Percentiles rank a stretch among this genome's conserved stretches.
Evolutionary conservation across 73 alveolate species (phyloP).

Genomic region (Effrenium voratum): DNA sequence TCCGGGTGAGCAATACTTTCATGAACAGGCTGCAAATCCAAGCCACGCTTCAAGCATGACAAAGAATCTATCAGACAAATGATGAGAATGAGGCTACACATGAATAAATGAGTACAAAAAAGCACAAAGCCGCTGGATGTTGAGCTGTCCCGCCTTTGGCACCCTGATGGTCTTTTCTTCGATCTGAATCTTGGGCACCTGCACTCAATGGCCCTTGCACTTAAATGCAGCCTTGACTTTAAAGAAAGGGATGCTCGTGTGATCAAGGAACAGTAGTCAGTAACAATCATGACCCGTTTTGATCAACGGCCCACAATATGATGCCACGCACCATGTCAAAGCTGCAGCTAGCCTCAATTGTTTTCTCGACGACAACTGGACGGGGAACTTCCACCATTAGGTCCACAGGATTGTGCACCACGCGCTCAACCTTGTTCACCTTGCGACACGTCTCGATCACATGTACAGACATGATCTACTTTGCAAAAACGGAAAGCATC

Average conservation of each 20-base stretch:
- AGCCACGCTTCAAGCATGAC: too few relatives aligned
- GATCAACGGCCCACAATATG: too few relatives aligned
- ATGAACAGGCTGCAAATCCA: too few relatives aligned
- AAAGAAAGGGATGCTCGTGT: neutral
- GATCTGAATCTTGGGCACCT: constrained; percentile 55
- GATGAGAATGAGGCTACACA: neutral
- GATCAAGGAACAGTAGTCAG: too few relatives aligned
- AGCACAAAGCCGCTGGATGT: neutral
- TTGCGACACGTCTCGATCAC: too few relatives aligned
- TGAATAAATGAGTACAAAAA: neutral
- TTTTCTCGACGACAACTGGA: constrained; percentile 49
- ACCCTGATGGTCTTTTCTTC: constrained; percentile 29
- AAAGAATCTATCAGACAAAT: neutral
- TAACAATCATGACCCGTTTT: too few relatives aligned
- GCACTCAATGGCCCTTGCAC: neutral
- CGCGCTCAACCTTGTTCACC: constrained; percentile 44
- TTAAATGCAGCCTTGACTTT: neutral
- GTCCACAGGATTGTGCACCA: constrained; percentile 64
- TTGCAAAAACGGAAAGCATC: too few relatives aligned
- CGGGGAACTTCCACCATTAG: constrained; percentile 65
- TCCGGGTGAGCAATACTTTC: neutral
- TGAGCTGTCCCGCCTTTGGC: constrained; percentile 6
- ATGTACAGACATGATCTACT: too few relatives aligned
- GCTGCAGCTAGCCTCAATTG: neutral
- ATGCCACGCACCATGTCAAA: too few relatives aligned